Evolutionary conservation across 164 flowering plant species (phyloP).

Genomic region (Umbellularia californica): DNA sequence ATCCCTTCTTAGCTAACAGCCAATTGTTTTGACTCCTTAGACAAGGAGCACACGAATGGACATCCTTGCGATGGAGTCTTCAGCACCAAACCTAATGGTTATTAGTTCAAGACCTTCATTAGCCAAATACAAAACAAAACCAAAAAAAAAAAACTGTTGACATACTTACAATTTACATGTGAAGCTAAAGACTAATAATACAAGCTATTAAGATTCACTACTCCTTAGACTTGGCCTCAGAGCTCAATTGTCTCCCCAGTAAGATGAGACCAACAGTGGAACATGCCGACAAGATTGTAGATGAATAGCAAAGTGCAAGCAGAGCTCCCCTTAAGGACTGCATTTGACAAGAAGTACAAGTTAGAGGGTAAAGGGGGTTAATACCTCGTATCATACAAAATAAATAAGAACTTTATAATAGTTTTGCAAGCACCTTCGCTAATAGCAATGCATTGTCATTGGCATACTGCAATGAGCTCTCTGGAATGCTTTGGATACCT

Average conservation of each 20-base stretch:
- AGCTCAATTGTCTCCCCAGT: conserved; percentile 51
- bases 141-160: no score
- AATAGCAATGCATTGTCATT: conserved; percentile 84
- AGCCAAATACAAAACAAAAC: not conserved
- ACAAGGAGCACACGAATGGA: no score
- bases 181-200: not conserved
- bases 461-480: conserved; percentile 79
- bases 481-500: conserved; percentile 76
- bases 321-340: conserved; percentile 85
- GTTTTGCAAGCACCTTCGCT: conserved; percentile 41
- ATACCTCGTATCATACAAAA: not conserved
- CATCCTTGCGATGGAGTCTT: not conserved
- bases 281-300: conserved; percentile 51
- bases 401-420: not conserved
- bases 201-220: conserved; percentile 28
- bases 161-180: not conserved
- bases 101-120: not conserved
- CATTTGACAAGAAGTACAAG: conserved; percentile 18
- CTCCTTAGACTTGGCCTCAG: conserved; percentile 31
- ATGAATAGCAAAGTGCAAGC: conserved; percentile 57
- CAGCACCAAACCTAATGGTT: not conserved
- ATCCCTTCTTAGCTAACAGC: no score
- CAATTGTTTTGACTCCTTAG: no score
- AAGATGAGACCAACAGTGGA: conserved; percentile 61
- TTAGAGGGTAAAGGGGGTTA: not conserved